Evolutionary conservation across 2,329 filamentous ascomycete species (phyloP), one percentile per base, ranked within the genome.

Genomic region (Aureobasidium uvarum): DNA sequence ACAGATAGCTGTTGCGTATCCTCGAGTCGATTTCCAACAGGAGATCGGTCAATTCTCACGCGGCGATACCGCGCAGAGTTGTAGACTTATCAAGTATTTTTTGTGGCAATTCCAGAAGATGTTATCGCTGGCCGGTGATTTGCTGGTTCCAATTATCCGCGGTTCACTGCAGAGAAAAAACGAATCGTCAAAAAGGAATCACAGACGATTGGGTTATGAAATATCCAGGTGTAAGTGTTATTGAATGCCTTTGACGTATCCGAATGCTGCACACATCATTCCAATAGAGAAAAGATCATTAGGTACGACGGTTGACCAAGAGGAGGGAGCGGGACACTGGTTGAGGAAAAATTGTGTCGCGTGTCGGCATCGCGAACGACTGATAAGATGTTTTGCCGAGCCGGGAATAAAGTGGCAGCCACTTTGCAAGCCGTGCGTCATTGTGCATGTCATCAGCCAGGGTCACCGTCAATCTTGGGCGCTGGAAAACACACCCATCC

Each of bases 341-440:
- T 45, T 25, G 36, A 54, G 31, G 45, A 64, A 64, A 63, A 64
- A 64, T 64, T 64, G 60, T 62, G 50, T 64, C 60, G 59, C 45
- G 59, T 62, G 59, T 52, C 58, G 45, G 59, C 14, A 20, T 55
- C 48, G 43, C 20, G 36, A 51, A 43, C 43, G 13, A 33, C n/a
- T 51, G 58, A 62, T 62, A 50, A 62, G 59, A 31, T 62, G 23
- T 51, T 62, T 62, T 52, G 46, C 59, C 59, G 46, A 56, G 25
- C 59, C 59, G 60, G 60, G 25, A 64, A 46, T 46, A 54, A 54
- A 16, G 39, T n/a, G 38, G 28, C 25, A 11, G 23, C 38, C 36
- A 43, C 45, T 5, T 14, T 33, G 58, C 33, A 39, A 14, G 3
- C 38, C 43, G 60, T 64, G 60, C 60, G 59, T 50, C 46, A 23